Base-by-base conservation (phyloP, 768 basidiomycete genomes). In the Russula ochroleuca region DNA sequence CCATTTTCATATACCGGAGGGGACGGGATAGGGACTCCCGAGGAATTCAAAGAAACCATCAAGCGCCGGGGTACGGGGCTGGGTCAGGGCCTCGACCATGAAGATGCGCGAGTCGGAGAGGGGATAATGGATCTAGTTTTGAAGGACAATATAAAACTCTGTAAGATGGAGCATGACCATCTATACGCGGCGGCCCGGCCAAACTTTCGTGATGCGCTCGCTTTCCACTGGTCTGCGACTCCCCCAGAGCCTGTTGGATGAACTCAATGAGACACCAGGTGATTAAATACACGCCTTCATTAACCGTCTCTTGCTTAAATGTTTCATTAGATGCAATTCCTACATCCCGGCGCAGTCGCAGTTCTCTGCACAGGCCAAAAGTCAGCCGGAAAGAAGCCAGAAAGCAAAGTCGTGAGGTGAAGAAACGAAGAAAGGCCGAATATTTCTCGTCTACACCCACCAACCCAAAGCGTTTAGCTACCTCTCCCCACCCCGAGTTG, bases 391-490 rank as follows among this genome's bases (percentile, higher is more conserved):
- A 85, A 72, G 87, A 87, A 53, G 71, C 80, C 15, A 77, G 89
- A 48, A 91, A 86, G 71, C 80, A 85, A 68, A 81, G 81, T 33
- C 80, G 88, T n/a, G 63, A 76, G 1, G 78, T 77, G 50, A 78
- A 78, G 56, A 92, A 89, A 72, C 79, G 82, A 69, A 80, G 83
- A 50, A 90, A 83, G 69, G 85, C 86, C 0, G 76, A 79, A 43
- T 83, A 81, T 70, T 87, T 87, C 72, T 77, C 81, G 5, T 71
- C 72, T 28, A 45, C 62, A 14, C 23, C 37, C 52, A 54, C 60
- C 28, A 75, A 63, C 35, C 70, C 78, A 59, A 80, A 84, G 57
- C 73, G 71, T 43, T 74, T 71, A 21, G 77, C 78, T 3, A 78
- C 81, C 38, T 71, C 70, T 8, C 80, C 81, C n/a, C 78, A 78